These are phyloP conservation scores for Bipolaris victoriae DNA, from an alignment of 2,329 filamentous ascomycete genomes.

Conservation along the genomic window DNA sequence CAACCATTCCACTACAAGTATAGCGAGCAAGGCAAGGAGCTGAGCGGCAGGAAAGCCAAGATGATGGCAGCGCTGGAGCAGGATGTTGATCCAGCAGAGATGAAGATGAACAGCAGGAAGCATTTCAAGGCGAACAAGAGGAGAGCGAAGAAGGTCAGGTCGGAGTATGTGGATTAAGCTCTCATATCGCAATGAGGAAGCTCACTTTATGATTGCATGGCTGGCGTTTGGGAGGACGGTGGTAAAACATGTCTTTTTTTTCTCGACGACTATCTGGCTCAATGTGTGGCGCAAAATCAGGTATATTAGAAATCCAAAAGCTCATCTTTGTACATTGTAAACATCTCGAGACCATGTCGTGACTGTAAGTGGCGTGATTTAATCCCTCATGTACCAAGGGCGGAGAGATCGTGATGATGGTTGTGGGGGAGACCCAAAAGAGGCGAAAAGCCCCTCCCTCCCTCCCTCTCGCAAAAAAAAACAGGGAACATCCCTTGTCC, in stretches of 20 bases:
- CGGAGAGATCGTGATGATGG: too few relatives aligned
- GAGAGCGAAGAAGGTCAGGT: conserved; percentile 61
- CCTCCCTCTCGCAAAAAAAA: too few relatives aligned
- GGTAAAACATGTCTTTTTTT: neutral
- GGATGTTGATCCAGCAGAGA: conserved; percentile 80
- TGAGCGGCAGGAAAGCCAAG: conserved; percentile 83
- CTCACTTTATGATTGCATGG: conserved; percentile 16
- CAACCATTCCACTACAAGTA: conserved; percentile 93
- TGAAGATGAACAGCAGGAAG: conserved; percentile 80
- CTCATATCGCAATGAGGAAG: neutral
- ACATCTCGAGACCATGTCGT: neutral
- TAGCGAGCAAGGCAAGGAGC: conserved; percentile 79
- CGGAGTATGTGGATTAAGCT: conserved; percentile 43
- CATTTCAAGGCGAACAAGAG: conserved; percentile 84
- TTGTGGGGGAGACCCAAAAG: too few relatives aligned
- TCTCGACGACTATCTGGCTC: neutral
- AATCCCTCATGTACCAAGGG: too few relatives aligned
- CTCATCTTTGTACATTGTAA: neutral
- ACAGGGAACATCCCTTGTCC: too few relatives aligned
- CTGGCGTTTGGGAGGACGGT: conserved; percentile 11
- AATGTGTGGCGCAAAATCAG: neutral
- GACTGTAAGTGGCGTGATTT: neutral
- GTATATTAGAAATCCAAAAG: conserved; percentile 1
- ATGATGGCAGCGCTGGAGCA: conserved; percentile 83
- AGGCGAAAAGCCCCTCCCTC: too few relatives aligned